Conservation (phyloP, 495 filamentous ascomycete genomes). For the Aspergillus leporis region DNA sequence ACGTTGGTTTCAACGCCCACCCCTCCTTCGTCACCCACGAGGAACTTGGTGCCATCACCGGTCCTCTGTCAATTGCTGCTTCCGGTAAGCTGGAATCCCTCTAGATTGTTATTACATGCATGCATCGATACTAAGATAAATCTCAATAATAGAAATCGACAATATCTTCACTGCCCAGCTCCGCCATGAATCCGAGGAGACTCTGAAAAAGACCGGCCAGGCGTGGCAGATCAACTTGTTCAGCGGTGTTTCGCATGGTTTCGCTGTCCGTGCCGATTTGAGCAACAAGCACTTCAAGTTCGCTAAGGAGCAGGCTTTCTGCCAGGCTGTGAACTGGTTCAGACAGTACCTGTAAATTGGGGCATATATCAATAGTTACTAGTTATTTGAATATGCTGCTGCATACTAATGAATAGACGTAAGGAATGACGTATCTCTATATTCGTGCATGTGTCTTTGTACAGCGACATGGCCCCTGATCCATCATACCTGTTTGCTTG, state of each 20-base stretch:
- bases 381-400: background rate
- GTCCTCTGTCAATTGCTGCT: constrained; percentile 74
- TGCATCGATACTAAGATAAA: constrained; percentile 10
- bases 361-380: background rate
- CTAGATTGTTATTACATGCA: background rate
- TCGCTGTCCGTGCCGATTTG: constrained; percentile 70
- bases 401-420: constrained; percentile 11
- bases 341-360: constrained; percentile 54
- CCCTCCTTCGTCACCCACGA: constrained; percentile 76
- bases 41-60: constrained; percentile 69
- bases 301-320: constrained; percentile 84
- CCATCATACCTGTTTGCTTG: background rate
- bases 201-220: constrained; percentile 58
- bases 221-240: constrained; percentile 83
- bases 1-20: constrained; percentile 74
- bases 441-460: background rate
- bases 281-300: constrained; percentile 63
- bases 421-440: constrained; percentile 2
- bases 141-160: constrained; percentile 62
- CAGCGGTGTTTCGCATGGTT: constrained; percentile 76
- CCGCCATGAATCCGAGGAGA: constrained; percentile 63
- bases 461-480: background rate
- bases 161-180: constrained; percentile 73
- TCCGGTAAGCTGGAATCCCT: constrained; percentile 50
- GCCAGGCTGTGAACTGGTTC: constrained; percentile 81